These are phyloP conservation scores for Fonsecaea multimorphosa DNA, from an alignment of 2,329 filamentous ascomycete species.

Conservation along the genomic window DNA sequence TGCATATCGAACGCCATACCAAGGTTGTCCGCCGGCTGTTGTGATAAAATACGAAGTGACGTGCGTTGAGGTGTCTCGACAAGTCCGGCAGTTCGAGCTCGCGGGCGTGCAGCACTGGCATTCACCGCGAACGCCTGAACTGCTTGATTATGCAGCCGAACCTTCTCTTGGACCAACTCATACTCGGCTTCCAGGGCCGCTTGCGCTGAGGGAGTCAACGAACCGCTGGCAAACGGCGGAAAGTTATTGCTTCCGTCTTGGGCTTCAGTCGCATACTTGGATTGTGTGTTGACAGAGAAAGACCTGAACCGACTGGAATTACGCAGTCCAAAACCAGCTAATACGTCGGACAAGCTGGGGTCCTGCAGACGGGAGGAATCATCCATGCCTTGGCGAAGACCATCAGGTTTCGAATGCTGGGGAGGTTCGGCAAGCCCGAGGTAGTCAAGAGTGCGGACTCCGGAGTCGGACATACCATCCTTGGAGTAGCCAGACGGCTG, in stretches of 20 bases:
- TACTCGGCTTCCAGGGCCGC: slow-evolving; percentile 62
- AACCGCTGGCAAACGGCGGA: slow-evolving; percentile 63
- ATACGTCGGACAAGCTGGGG: slow-evolving; percentile 64
- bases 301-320: slow-evolving; percentile 89
- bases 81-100: slow-evolving; percentile 89
- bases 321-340: slow-evolving; percentile 76
- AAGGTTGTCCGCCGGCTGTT: slow-evolving; percentile 42
- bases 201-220: slow-evolving; percentile 64
- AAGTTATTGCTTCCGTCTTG: slow-evolving; percentile 71
- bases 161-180: slow-evolving; percentile 67
- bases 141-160: slow-evolving; percentile 89
- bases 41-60: slow-evolving; percentile 75
- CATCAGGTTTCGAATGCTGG: slow-evolving; percentile 74
- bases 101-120: slow-evolving; percentile 78
- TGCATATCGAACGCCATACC: slow-evolving; percentile 33
- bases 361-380: slow-evolving; percentile 57
- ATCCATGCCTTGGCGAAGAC: slow-evolving; percentile 67
- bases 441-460: slow-evolving; percentile 94
- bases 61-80: slow-evolving; percentile 74
- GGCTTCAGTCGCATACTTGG: slow-evolving; percentile 89
- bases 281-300: slow-evolving; percentile 98
- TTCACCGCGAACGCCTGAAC: slow-evolving; percentile 91
- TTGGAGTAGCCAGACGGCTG: slow-evolving; percentile 84
- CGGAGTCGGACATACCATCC: slow-evolving; percentile 82
- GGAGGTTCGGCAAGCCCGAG: slow-evolving; percentile 93